A percentile compares a stretch with the other conserved stretches of the same genome.
Evolutionary conservation across 257 asterid species (phyloP).

Genomic region (Nicotiana obtusifolia): DNA sequence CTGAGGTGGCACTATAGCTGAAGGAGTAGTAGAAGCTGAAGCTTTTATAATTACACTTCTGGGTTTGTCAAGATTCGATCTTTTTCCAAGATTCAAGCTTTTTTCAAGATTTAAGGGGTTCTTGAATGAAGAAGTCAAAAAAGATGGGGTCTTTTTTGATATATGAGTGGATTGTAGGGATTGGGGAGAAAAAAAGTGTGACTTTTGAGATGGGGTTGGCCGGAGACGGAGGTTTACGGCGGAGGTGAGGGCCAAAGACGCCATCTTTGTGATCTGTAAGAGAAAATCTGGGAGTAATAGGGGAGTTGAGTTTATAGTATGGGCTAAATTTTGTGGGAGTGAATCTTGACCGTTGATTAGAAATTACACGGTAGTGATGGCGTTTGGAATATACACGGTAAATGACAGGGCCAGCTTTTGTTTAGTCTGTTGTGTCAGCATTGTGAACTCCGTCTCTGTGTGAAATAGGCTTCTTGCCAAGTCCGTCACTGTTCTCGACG

Average conservation of each 20-base stretch:
- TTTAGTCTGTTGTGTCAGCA: constrained; percentile 4
- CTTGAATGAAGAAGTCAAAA: not conserved
- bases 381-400: constrained; percentile 23
- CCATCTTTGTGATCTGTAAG: constrained; percentile 30
- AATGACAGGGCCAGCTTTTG: constrained; percentile 14
- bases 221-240: constrained; percentile 52
- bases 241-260: constrained; percentile 48
- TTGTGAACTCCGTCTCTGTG: constrained; percentile 21
- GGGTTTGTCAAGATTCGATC: not conserved
- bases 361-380: constrained; percentile 6
- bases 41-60: constrained; percentile 17
- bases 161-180: not conserved
- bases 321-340: not conserved
- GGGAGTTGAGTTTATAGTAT: not conserved
- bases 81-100: not conserved
- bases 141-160: not conserved
- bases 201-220: constrained; percentile 21
- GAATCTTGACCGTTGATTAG: not conserved
- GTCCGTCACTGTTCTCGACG: constrained; percentile 4
- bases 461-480: constrained; percentile 7
- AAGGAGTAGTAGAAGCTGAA: constrained; percentile 19
- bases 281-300: not conserved
- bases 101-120: not conserved
- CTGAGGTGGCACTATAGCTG: constrained; percentile 17
- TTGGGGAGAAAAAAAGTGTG: constrained; percentile 9